These are phyloP conservation scores for Aegle marmelos DNA, from an alignment of 345 rosid genomes.

Conservation along the genomic window DNA sequence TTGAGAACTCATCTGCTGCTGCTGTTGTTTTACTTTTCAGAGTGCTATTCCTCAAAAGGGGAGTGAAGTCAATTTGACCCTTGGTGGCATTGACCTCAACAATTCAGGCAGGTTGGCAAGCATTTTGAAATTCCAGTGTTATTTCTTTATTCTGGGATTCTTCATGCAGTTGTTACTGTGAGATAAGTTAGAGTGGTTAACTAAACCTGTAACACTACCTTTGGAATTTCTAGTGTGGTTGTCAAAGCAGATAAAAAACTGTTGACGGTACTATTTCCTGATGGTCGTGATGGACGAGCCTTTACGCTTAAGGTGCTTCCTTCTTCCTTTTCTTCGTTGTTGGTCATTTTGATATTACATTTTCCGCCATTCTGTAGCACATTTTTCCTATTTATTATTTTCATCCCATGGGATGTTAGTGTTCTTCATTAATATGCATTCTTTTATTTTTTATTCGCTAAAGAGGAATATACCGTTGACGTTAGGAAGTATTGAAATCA, in stretches of 20 bases:
- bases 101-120: constrained; percentile 99
- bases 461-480: neutral
- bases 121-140: constrained; percentile 27
- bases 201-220: constrained; percentile 27
- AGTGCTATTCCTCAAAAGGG: constrained; percentile 58
- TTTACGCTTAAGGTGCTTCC: constrained; percentile 87
- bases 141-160: constrained; percentile 4
- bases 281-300: constrained; percentile 95
- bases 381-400: neutral
- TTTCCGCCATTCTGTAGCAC: neutral
- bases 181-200: constrained; percentile 17
- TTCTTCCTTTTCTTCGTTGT: neutral
- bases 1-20: constrained; percentile 4
- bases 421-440: neutral
- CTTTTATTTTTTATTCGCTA: neutral
- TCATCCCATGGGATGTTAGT: neutral
- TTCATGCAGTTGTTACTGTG: constrained; percentile 9
- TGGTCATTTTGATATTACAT: neutral
- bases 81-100: constrained; percentile 98
- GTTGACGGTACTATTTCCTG: constrained; percentile 89
- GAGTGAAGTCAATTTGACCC: constrained; percentile 66
- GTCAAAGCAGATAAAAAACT: constrained; percentile 95
- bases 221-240: constrained; percentile 64
- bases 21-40: constrained; percentile 31
- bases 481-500: neutral